Conservation (phyloP, 2,329 filamentous ascomycete species). For the Exophiala bonariae region DNA sequence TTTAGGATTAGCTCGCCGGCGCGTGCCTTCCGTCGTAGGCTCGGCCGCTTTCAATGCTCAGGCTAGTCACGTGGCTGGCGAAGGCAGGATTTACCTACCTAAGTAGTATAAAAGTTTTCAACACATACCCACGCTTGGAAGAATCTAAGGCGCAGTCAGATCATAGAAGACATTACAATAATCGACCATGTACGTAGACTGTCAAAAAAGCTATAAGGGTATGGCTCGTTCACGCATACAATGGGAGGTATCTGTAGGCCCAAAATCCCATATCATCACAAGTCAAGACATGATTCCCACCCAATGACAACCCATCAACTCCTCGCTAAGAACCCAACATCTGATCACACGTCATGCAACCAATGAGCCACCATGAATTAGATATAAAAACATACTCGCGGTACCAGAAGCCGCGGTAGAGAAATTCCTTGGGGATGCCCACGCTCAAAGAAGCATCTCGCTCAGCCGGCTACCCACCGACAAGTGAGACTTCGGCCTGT, state of each 20-base stretch:
- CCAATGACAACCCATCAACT: too few species aligned
- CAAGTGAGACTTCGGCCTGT: constrained; percentile 8
- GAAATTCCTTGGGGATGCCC: not conserved
- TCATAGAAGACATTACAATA: too few species aligned
- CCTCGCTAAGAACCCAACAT: too few species aligned
- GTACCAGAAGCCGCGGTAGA: constrained; percentile 21
- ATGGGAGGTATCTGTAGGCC: too few species aligned
- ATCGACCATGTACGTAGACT: too few species aligned
- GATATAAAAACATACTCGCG: constrained; percentile 3
- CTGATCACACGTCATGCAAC: not conserved
- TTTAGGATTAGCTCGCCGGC: constrained; percentile 1
- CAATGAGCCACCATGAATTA: constrained; percentile 1
- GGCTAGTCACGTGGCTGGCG: not conserved
- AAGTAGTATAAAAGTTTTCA: too few species aligned
- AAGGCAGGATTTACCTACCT: not conserved
- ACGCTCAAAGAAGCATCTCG: constrained; percentile 11
- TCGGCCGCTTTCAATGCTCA: too few species aligned
- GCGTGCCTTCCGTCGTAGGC: constrained; percentile 8
- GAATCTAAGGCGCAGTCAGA: too few species aligned
- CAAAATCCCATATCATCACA: too few species aligned
- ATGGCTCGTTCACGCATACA: too few species aligned
- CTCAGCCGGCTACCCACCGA: constrained; percentile 17
- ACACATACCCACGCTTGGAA: not conserved
- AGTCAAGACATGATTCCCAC: not conserved
- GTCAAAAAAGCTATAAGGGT: too few species aligned